A percentile compares a stretch with the other conserved stretches of the same genome.
Evolutionary conservation across 331 rosid genomes (phyloP).

Genomic region (Stylosanthes scabra): DNA sequence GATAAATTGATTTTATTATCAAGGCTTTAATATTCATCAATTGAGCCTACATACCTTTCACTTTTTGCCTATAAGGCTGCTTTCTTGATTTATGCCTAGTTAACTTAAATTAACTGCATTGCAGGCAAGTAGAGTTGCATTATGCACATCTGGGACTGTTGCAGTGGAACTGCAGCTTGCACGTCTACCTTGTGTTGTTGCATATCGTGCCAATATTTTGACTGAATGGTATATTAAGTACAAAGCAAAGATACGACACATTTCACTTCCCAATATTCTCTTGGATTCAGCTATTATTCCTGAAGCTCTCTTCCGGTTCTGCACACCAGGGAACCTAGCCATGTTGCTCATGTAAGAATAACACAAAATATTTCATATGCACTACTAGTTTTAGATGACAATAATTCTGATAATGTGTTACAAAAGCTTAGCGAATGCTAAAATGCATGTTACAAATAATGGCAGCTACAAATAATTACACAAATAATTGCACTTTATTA

Average conservation of each 20-base stretch:
- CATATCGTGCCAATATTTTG: constrained; percentile 85
- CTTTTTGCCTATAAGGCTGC: constrained; percentile 24
- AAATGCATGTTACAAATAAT: neutral
- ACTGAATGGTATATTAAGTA: constrained; percentile 74
- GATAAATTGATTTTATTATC: too few species aligned
- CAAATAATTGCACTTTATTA: neutral
- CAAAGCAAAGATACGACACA: constrained; percentile 69
- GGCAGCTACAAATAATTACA: too few species aligned
- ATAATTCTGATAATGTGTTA: too few species aligned
- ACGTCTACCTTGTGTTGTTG: constrained; percentile 80
- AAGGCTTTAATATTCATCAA: neutral
- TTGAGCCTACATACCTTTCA: constrained; percentile 8
- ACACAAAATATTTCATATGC: neutral
- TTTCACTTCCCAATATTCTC: constrained; percentile 91
- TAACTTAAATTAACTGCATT: constrained; percentile 37
- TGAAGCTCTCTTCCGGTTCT: constrained; percentile 76
- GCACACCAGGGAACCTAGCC: constrained; percentile 66
- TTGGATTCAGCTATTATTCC: constrained; percentile 75
- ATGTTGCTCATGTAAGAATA: constrained; percentile 54
- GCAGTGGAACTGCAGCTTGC: constrained; percentile 89
- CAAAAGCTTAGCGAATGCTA: constrained; percentile 3
- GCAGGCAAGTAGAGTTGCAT: constrained; percentile 88
- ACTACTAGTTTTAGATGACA: too few species aligned
- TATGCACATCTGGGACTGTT: constrained; percentile 92
- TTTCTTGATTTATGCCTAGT: neutral